Evolutionary conservation across 495 filamentous ascomycete genomes (phyloP).

Genomic region (Penicillium manginii): DNA sequence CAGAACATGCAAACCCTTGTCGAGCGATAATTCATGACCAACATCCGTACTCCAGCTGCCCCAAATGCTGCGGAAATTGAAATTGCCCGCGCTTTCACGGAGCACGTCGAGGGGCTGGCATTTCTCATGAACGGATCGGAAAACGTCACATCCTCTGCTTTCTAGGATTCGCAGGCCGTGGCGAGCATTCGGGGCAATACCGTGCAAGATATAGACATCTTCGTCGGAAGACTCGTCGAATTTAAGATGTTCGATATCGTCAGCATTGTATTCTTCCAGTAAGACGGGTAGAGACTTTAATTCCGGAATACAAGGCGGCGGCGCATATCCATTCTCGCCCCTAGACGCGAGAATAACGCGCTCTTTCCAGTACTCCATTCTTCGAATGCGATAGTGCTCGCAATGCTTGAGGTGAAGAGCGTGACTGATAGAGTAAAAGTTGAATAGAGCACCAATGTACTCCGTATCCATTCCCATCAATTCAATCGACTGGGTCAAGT

Average conservation of each 20-base stretch:
- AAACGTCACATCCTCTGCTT: not conserved
- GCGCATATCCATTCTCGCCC: not conserved
- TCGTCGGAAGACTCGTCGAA: not conserved
- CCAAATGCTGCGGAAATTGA: not conserved
- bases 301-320: not conserved
- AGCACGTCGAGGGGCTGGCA: not conserved
- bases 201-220: not conserved
- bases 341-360: not conserved
- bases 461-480: not conserved
- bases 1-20: not conserved
- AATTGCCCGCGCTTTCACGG: not conserved
- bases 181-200: not conserved
- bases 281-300: not conserved
- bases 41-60: not conserved
- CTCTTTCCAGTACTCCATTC: not conserved
- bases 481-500: not conserved
- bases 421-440: slow-evolving; percentile 1
- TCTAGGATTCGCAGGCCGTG: not conserved
- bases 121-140: not conserved
- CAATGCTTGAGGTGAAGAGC: not conserved
- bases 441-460: not conserved
- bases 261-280: not conserved
- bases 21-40: not conserved
- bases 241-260: not conserved
- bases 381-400: not conserved